Percentiles rank a stretch among this genome's conserved stretches.
phyloP scores from a whole-genome alignment of 176 grass and related monocot species.

The Cenchrus americanus region DNA sequence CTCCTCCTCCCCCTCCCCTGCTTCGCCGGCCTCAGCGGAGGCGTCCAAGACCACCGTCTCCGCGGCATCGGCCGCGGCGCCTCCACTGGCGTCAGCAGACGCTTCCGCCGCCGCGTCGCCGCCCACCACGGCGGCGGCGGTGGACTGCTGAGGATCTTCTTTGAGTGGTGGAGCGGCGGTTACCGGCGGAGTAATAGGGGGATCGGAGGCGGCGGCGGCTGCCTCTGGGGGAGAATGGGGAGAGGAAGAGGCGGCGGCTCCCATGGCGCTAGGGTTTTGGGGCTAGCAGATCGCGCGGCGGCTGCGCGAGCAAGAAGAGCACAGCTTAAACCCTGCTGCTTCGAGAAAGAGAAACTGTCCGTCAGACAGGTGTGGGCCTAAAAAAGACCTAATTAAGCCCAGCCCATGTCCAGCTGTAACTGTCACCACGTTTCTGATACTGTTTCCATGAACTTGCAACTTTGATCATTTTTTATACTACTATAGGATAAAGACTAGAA shows the following conservation, averaged over 20 bases:
- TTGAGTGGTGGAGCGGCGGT: background rate
- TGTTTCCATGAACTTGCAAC: too few relatives aligned
- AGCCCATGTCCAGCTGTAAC: background rate
- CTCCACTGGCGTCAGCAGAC: too few relatives aligned
- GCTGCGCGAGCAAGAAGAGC: background rate
- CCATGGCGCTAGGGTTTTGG: conserved; percentile 50
- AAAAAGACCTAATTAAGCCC: background rate
- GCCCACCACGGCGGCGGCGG: background rate
- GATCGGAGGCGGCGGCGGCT: background rate
- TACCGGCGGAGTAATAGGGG: background rate
- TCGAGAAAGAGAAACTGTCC: background rate
- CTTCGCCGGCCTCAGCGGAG: background rate
- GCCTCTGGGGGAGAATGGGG: background rate
- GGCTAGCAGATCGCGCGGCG: conserved; percentile 7
- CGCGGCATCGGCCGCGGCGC: background rate
- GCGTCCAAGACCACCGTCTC: conserved; percentile 42
- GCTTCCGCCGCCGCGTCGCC: background rate
- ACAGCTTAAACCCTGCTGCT: conserved; percentile 41
- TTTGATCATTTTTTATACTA: too few relatives aligned
- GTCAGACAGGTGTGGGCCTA: conserved; percentile 11
- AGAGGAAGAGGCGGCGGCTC: conserved; percentile 38
- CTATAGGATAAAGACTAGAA: too few relatives aligned
- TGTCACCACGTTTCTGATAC: too few relatives aligned
- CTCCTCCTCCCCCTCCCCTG: conserved; percentile 45
- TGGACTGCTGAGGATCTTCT: conserved; percentile 4